Evolutionary conservation across 2,329 filamentous ascomycete genomes (phyloP).

Genomic region (Onygena corvina): DNA sequence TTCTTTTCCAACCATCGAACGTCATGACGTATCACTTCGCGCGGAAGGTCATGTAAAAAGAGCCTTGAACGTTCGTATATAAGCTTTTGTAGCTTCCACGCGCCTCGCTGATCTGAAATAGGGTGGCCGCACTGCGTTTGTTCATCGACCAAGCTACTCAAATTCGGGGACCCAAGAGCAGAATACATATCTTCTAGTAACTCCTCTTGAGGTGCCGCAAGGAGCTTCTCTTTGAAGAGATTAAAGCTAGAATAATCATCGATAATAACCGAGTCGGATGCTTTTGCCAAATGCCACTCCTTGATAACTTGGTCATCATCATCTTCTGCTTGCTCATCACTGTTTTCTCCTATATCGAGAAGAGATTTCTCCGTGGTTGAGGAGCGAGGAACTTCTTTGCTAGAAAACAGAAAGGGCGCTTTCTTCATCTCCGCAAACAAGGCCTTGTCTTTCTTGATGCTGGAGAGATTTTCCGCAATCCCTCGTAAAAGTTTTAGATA

Average conservation of each 20-base stretch:
- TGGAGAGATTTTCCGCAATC: conserved; percentile 58
- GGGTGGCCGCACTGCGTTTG: conserved; percentile 59
- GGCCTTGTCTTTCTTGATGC: conserved; percentile 64
- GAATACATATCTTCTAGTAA: conserved; percentile 71
- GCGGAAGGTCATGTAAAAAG: conserved; percentile 73
- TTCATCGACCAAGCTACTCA: conserved; percentile 68
- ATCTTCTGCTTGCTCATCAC: conserved; percentile 40
- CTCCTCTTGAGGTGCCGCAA: conserved; percentile 86
- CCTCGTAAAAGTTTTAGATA: conserved; percentile 74
- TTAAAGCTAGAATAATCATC: conserved; percentile 85
- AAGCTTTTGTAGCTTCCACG: conserved; percentile 59
- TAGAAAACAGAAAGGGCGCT: conserved; percentile 70
- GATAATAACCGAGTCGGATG: conserved; percentile 61
- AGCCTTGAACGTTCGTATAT: conserved; percentile 80
- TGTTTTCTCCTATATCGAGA: conserved; percentile 18
- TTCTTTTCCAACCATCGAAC: conserved; percentile 83
- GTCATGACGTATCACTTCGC: conserved; percentile 73
- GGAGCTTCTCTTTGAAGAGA: conserved; percentile 70
- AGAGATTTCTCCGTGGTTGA: conserved; percentile 14
- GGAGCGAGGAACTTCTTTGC: conserved; percentile 52
- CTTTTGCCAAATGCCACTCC: conserved; percentile 64
- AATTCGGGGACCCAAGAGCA: conserved; percentile 61
- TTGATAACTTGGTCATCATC: conserved; percentile 56
- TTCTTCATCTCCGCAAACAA: conserved; percentile 64
- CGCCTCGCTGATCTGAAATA: conserved; percentile 55